A percentile compares a stretch with the other conserved stretches of the same genome.
These are phyloP conservation scores for Aphanocladium album DNA, from an alignment of 2,329 filamentous ascomycete genomes.

Conservation along the genomic window DNA sequence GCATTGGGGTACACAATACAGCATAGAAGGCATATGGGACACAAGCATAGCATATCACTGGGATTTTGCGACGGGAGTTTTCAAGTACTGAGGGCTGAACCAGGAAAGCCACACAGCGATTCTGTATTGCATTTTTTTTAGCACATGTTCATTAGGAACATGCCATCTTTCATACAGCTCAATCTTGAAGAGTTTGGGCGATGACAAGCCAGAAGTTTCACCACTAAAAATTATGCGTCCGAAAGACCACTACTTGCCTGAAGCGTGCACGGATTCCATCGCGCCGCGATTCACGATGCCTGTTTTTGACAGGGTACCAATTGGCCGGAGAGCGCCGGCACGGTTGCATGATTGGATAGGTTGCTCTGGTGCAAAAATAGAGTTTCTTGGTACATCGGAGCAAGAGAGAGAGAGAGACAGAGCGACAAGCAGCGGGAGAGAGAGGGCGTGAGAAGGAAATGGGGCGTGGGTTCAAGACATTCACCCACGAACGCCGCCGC, in stretches of 20 bases:
- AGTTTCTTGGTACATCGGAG: conserved; percentile 1
- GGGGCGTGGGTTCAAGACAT: too few species aligned
- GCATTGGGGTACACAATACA: not conserved
- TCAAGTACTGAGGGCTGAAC: not conserved
- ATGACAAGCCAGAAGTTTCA: not conserved
- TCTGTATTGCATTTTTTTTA: not conserved
- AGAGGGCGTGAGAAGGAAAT: not conserved
- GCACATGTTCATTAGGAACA: not conserved
- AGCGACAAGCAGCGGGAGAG: too few species aligned
- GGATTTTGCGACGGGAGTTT: conserved; percentile 6
- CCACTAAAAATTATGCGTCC: not conserved
- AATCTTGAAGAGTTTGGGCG: not conserved
- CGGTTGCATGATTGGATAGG: not conserved
- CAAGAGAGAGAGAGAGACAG: not conserved
- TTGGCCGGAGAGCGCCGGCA: not conserved
- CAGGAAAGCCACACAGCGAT: not conserved
- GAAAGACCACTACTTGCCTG: not conserved
- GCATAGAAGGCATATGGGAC: conserved; percentile 2
- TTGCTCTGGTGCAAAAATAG: not conserved
- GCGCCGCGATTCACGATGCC: not conserved
- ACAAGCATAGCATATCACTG: not conserved
- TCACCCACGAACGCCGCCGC: too few species aligned
- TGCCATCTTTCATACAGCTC: not conserved
- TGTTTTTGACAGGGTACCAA: not conserved
- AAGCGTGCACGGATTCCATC: not conserved